A percentile compares a stretch with the other conserved stretches of the same genome.
phyloP scores from a whole-genome alignment of 106 monocot species.

The Apostasia ramifera region DNA sequence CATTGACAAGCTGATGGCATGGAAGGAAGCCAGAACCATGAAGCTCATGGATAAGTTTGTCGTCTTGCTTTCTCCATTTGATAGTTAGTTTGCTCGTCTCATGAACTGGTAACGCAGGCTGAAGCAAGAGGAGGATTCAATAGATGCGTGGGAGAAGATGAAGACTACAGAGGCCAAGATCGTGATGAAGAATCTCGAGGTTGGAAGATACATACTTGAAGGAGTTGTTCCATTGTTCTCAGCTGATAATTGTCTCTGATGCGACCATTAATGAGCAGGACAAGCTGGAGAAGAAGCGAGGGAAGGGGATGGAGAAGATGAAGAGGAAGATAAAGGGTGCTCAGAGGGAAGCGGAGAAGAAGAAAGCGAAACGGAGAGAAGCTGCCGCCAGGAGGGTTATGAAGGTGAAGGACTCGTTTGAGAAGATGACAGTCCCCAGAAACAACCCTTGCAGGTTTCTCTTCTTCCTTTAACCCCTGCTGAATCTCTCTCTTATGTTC shows the following conservation, averaged over 20 bases:
- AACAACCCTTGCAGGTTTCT: too few relatives aligned
- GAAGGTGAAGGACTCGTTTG: neutral
- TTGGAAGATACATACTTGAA: neutral
- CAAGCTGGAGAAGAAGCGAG: conserved; percentile 33
- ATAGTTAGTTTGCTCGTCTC: neutral
- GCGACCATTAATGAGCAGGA: conserved; percentile 6
- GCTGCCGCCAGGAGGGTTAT: conserved; percentile 24
- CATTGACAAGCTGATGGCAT: conserved; percentile 21
- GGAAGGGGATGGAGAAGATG: conserved; percentile 27
- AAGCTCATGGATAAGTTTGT: conserved; percentile 28
- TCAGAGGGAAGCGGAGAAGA: conserved; percentile 35
- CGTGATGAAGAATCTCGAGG: conserved; percentile 39
- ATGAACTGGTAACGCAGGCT: conserved; percentile 11
- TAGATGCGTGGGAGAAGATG: conserved; percentile 37
- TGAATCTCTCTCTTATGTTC: too few relatives aligned
- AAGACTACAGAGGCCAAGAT: conserved; percentile 32
- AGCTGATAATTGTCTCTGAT: neutral
- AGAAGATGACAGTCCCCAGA: too few relatives aligned
- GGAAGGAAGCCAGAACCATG: conserved; percentile 25
- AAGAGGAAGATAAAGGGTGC: conserved; percentile 25
- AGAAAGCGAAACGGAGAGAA: conserved; percentile 27
- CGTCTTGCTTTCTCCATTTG: neutral
- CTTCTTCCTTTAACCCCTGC: too few relatives aligned
- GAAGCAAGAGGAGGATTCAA: conserved; percentile 28
- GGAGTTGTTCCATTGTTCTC: neutral